Percentiles rank a stretch among this genome's conserved stretches.
Evolutionary conservation across 768 basidiomycete species (phyloP).

Genomic region (Hortiboletus flavorubellus): DNA sequence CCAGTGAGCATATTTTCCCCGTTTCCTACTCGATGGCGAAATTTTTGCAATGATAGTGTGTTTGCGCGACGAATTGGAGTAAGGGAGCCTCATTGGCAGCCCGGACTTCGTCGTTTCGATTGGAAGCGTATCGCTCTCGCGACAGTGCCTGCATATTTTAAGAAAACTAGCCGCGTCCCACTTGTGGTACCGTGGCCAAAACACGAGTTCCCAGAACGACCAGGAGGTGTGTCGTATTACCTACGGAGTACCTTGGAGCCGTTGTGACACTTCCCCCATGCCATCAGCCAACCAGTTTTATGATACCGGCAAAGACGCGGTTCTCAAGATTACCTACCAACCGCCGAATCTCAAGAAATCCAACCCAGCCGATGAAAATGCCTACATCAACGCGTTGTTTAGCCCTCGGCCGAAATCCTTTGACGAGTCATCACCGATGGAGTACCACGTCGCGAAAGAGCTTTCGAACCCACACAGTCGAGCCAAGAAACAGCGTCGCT

Average conservation of each 20-base stretch:
- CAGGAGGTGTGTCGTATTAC: constrained; percentile 21
- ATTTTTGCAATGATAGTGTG: constrained; percentile 44
- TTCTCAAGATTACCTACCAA: constrained; percentile 67
- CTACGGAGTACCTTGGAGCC: neutral
- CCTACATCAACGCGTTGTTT: constrained; percentile 53
- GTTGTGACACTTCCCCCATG: constrained; percentile 5
- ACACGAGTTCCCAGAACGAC: constrained; percentile 38
- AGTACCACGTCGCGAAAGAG: constrained; percentile 62
- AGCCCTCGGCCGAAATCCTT: constrained; percentile 42
- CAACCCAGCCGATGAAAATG: constrained; percentile 45
- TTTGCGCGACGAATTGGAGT: constrained; percentile 73
- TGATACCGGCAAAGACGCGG: constrained; percentile 62
- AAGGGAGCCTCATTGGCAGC: constrained; percentile 58
- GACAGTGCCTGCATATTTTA: constrained; percentile 55
- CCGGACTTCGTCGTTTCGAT: constrained; percentile 50
- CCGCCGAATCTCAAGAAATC: constrained; percentile 47
- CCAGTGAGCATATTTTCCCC: constrained; percentile 41
- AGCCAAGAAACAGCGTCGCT: constrained; percentile 77
- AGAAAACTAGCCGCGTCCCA: constrained; percentile 29
- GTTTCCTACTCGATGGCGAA: neutral
- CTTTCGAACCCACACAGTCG: constrained; percentile 80
- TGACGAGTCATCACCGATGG: constrained; percentile 56
- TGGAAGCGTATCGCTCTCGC: constrained; percentile 73
- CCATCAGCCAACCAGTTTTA: constrained; percentile 40
- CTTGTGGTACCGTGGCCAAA: constrained; percentile 72